Evolutionary conservation across 2,329 filamentous ascomycete genomes (phyloP), one percentile per base, ranked within the genome.

Genomic region (Pleomassaria siparia): DNA sequence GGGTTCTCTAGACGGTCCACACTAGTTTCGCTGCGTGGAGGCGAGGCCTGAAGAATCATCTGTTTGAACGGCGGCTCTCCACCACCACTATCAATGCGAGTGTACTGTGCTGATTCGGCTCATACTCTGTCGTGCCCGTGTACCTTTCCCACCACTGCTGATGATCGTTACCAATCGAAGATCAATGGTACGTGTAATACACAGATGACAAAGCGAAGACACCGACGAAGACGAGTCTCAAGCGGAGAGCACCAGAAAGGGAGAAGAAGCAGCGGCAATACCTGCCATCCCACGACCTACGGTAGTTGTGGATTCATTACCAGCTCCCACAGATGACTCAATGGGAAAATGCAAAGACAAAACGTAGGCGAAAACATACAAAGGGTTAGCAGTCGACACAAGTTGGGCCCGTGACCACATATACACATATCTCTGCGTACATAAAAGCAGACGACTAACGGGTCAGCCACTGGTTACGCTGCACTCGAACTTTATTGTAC

Each of bases 1-100:
- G 20, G 24, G 18, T 37, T 37, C 24, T 21, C 15, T 21, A 12
- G 20, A 20, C 7, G 8, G 20, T 21, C 32, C 32, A 22, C 35
- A 22, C 35, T 37, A 10, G 35, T 37, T n/a, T n/a, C n/a, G 35
- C 35, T 20, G 35, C 35, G 35, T 37, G 35, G 35, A 37, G 15
- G 8, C 32, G 9, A 18, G 15, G 16, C 32, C 15, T 16, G 15
- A 35, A 20, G 3, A 5, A 16, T 4, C 32, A 35, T 35, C 12
- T 18, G 32, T 35, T 35, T 35, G 32, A 35, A 37, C 20, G 11
- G n/a, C 35, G 15, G 25, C 7, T 7, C 25, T 7, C 7, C 25
- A 7, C 20, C 32, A 13, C 35, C 35, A 37, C 35, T 6, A 37
- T 20, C 13, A 13, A 24, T 20, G 35, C 18, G n/a, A 37, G 20